These are phyloP conservation scores for Aspergillus sp. DNA, from an alignment of 2,329 filamentous ascomycete species.

Conservation along the genomic window DNA sequence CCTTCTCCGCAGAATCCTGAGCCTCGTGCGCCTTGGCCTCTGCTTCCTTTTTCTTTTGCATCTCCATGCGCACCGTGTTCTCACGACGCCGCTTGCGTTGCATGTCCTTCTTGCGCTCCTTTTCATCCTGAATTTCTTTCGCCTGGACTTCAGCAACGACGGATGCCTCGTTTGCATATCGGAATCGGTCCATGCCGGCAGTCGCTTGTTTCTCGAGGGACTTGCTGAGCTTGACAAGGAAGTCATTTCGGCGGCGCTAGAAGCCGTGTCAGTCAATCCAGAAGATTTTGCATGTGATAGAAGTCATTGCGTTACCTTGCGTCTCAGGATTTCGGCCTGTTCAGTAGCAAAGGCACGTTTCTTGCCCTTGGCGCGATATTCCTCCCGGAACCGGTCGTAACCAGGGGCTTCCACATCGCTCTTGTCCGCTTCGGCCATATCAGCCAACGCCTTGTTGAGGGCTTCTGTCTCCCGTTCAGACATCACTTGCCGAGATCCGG, in stretches of 20 bases:
- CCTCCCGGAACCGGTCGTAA: slow-evolving; percentile 55
- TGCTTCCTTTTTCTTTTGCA: slow-evolving; percentile 78
- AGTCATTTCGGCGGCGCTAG: slow-evolving; percentile 61
- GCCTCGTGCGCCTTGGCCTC: slow-evolving; percentile 75
- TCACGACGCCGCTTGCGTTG: slow-evolving; percentile 93
- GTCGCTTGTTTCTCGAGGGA: slow-evolving; percentile 69
- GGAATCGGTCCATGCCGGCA: slow-evolving; percentile 73
- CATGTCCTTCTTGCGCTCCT: slow-evolving; percentile 99
- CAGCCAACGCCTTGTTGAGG: slow-evolving; percentile 66
- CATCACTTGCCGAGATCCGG: slow-evolving; percentile 58
- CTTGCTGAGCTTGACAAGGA: slow-evolving; percentile 58
- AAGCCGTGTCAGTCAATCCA: slow-evolving; percentile 20
- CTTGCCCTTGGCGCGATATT: slow-evolving; percentile 55
- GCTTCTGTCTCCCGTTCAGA: slow-evolving; percentile 66
- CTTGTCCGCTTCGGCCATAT: slow-evolving; percentile 58
- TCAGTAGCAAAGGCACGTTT: slow-evolving; percentile 72
- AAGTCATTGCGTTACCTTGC: slow-evolving; percentile 56
- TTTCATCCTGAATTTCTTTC: slow-evolving; percentile 88
- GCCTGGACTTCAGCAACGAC: slow-evolving; percentile 85
- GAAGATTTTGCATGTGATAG: not conserved
- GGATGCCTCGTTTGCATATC: slow-evolving; percentile 73
- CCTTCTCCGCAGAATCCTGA: slow-evolving; percentile 78
- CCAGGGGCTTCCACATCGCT: slow-evolving; percentile 59
- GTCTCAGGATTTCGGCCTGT: slow-evolving; percentile 63
- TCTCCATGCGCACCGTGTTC: slow-evolving; percentile 88